Percentiles rank a stretch among this genome's conserved stretches.
phyloP scores from a whole-genome alignment of 2,329 filamentous ascomycete genomes.

The Aspergillus oerlinghausenensis region DNA sequence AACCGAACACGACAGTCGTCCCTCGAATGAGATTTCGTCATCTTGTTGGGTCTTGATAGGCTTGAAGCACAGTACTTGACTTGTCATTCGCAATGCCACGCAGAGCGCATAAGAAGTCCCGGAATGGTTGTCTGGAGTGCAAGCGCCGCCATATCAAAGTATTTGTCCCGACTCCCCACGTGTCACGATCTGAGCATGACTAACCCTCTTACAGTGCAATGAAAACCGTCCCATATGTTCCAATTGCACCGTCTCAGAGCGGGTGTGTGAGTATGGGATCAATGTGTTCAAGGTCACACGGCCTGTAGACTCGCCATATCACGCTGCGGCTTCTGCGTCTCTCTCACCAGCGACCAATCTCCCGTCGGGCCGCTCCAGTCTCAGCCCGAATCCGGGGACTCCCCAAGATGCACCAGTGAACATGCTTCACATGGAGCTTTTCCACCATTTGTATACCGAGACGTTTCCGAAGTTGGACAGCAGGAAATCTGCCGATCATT shows the following conservation, averaged over 20 bases:
- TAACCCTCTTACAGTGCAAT: slow-evolving; percentile 25
- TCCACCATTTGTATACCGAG: slow-evolving; percentile 21
- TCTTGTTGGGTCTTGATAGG: not conserved
- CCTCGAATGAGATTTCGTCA: not conserved
- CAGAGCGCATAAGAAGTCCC: slow-evolving; percentile 36
- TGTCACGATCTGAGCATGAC: not conserved
- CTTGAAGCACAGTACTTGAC: not conserved
- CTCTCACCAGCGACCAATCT: not conserved
- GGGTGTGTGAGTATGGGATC: slow-evolving; percentile 14
- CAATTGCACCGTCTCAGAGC: slow-evolving; percentile 26
- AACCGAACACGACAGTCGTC: not conserved
- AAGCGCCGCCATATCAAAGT: slow-evolving; percentile 39
- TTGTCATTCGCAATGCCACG: slow-evolving; percentile 8
- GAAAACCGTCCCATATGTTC: slow-evolving; percentile 29
- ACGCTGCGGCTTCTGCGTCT: not conserved
- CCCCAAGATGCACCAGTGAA: slow-evolving; percentile 17
- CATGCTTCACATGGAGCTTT: slow-evolving; percentile 28
- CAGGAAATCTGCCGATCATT: not conserved
- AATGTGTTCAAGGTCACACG: not conserved
- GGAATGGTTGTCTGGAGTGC: slow-evolving; percentile 35
- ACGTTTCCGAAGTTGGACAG: slow-evolving; percentile 1
- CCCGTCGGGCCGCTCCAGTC: not conserved
- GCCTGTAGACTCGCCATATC: not conserved
- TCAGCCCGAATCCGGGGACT: not conserved
- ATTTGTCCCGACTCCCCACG: not conserved